phyloP scores from a whole-genome alignment of 1,284 basidiomycete species.

The Cutaneotrichosporon sp. region DNA sequence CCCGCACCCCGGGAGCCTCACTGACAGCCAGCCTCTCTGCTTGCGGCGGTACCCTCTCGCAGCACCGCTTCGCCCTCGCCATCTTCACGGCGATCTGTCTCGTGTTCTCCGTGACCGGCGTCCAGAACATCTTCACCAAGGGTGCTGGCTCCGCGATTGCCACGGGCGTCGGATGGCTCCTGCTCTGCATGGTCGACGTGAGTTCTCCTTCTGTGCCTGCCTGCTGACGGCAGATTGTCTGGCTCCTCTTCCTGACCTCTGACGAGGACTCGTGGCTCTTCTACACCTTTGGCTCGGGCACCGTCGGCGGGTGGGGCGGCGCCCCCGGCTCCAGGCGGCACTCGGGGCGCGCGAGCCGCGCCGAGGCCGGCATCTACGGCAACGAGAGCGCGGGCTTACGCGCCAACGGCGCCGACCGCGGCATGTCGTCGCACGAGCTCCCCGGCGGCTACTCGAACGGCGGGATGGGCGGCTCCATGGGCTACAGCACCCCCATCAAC shows the following conservation, averaged over 20 bases:
- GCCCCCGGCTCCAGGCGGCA: constrained; percentile 32
- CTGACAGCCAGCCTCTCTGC: constrained; percentile 5
- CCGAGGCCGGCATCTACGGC: constrained; percentile 18
- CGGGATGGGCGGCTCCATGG: constrained; percentile 3
- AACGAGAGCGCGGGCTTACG: constrained; percentile 22
- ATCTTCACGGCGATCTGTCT: constrained; percentile 82
- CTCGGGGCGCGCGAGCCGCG: constrained; percentile 10
- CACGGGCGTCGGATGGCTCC: constrained; percentile 89
- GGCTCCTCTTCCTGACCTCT: constrained; percentile 94
- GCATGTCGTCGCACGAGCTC: constrained; percentile 34
- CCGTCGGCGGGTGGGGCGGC: constrained; percentile 79
- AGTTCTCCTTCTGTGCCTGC: constrained; percentile 25
- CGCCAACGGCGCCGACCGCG: constrained; percentile 28
- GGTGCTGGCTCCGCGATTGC: constrained; percentile 64
- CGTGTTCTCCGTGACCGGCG: constrained; percentile 67
- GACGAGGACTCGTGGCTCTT: constrained; percentile 87
- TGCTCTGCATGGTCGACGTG: constrained; percentile 76
- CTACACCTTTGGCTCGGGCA: constrained; percentile 79
- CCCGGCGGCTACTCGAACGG: constrained; percentile 26
- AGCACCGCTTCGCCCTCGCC: constrained; percentile 67
- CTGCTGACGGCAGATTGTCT: constrained; percentile 68
- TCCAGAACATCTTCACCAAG: constrained; percentile 15
- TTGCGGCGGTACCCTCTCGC: constrained; percentile 34
- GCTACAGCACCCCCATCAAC: constrained; percentile 10
- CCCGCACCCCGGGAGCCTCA: neutral